Evolutionary conservation across 2,329 filamentous ascomycete genomes (phyloP).

Genomic region (Trichophyton equinum): DNA sequence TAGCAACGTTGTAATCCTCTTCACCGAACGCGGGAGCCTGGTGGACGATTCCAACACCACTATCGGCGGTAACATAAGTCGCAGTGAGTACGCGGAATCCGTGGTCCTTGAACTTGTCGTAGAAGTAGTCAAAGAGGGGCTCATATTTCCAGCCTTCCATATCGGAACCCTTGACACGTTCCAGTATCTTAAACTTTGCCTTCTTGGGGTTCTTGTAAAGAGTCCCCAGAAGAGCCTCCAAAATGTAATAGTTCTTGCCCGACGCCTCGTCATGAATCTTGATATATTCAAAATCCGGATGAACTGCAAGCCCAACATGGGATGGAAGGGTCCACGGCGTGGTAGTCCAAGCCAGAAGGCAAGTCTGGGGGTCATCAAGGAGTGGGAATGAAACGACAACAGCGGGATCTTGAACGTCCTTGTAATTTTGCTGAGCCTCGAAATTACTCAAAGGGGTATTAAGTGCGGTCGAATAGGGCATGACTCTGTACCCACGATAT

Average conservation of each 20-base stretch:
- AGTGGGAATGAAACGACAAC: slow-evolving; percentile 82
- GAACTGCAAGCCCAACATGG: slow-evolving; percentile 61
- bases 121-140: slow-evolving; percentile 81
- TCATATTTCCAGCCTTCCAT: slow-evolving; percentile 84
- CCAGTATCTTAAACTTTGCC: slow-evolving; percentile 74
- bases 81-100: slow-evolving; percentile 75
- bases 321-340: slow-evolving; percentile 80
- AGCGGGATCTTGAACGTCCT: slow-evolving; percentile 81
- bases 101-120: slow-evolving; percentile 72
- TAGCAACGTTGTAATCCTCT: slow-evolving; percentile 80
- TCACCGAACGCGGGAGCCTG: slow-evolving; percentile 89
- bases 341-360: slow-evolving; percentile 76
- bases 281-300: slow-evolving; percentile 75
- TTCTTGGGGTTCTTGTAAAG: slow-evolving; percentile 94
- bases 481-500: slow-evolving; percentile 81
- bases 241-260: slow-evolving; percentile 70
- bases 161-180: slow-evolving; percentile 67
- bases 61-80: slow-evolving; percentile 75
- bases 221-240: slow-evolving; percentile 67
- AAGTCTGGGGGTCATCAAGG: slow-evolving; percentile 60
- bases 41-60: slow-evolving; percentile 88
- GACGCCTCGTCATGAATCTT: slow-evolving; percentile 75
- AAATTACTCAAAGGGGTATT: slow-evolving; percentile 87
- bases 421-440: slow-evolving; percentile 89
- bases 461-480: slow-evolving; percentile 88